Conservation (phyloP, 352 stramenopile genomes). For the Globisporangium acanthophoron region DNA sequence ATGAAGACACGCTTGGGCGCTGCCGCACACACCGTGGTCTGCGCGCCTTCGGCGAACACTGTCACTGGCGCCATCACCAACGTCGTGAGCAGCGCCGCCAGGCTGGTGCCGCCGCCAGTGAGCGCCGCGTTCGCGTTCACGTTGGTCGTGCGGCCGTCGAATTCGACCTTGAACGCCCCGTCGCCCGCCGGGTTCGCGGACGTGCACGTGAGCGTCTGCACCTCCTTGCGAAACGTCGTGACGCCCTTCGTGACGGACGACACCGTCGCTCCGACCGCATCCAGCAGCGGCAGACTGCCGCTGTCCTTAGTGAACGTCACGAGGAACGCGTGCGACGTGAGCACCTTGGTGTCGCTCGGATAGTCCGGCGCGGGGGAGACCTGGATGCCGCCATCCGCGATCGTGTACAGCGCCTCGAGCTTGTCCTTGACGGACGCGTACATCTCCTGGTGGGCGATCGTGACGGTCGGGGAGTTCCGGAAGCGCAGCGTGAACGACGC, state of each 20-base stretch:
- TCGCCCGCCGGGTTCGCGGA: slow-evolving; percentile 28
- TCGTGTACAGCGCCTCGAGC: slow-evolving; percentile 81
- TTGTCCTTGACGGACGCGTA: slow-evolving; percentile 40
- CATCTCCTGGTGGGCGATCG: slow-evolving; percentile 28
- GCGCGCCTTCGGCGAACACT: slow-evolving; percentile 31
- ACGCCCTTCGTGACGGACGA: slow-evolving; percentile 27
- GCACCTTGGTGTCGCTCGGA: slow-evolving; percentile 21
- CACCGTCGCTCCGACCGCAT: slow-evolving; percentile 23
- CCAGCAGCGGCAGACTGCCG: slow-evolving; percentile 43
- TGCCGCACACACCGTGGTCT: slow-evolving; percentile 44
- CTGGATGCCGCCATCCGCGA: slow-evolving; percentile 66
- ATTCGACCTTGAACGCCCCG: slow-evolving; percentile 57
- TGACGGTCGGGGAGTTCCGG: slow-evolving; percentile 35
- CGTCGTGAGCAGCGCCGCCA: slow-evolving; percentile 22
- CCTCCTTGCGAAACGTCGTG: slow-evolving; percentile 53
- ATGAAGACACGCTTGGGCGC: slow-evolving; percentile 62
- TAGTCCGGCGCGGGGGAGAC: slow-evolving; percentile 53
- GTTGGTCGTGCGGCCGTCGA: slow-evolving; percentile 24
- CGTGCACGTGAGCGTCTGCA: slow-evolving; percentile 74
- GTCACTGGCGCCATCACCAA: slow-evolving; percentile 34
- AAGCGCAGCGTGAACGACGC: slow-evolving; percentile 52
- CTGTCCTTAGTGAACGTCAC: slow-evolving; percentile 63
- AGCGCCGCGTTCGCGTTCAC: slow-evolving; percentile 44
- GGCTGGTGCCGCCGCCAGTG: slow-evolving; percentile 19
- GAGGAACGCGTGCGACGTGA: slow-evolving; percentile 35